Evolutionary conservation across 192 early-diverging fungal genomes (phyloP), one percentile per base, ranked within the genome.

Genomic region (Coemansia sp.): DNA sequence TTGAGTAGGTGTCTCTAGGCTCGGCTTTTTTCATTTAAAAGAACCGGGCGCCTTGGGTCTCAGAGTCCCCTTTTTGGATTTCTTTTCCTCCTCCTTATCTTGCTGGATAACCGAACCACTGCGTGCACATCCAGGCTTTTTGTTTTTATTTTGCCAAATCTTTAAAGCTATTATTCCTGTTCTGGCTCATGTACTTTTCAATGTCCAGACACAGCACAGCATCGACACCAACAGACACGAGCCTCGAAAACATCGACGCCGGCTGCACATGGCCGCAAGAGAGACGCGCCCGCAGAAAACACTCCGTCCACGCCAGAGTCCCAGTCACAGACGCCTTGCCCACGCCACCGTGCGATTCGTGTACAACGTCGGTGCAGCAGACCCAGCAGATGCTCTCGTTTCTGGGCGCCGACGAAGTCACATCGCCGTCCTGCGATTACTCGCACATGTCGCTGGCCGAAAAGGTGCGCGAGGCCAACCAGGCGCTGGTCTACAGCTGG

Each of bases 401-500:
- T 59, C 38, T 57, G 20, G 61, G 61, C 17, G 37, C 61, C 22
- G 70, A 72, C 61, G 66, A 67, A n/a, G 64, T 67, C n/a, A 55
- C 62, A 34, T 68, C 61, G 52, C 72, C 74, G 11, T 70, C 68
- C 5, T 53, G 56, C 33, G 66, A 15, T 17, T 73, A 72, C 68
- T n/a, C 74, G 18, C 67, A 68, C 8, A 68, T 68, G 71, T 55
- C 67, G 33, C 57, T 77, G 35, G 59, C 68, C 20, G 79, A 82
- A 37, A 81, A 76, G 54, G 68, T 82, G 20, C 79, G 68, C 35
- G 75, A 67, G 33, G 74, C 74, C 61, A 82, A 73, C 65, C 22
- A 66, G n/a, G 75, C 74, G 15, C 65, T 82, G 56, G 74, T 82
- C 18, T 75, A 76, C 65, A 70, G 59, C 56, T 83, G 80, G 80